Evolutionary conservation across 257 asterid genomes (phyloP).

Genomic region (Salvia rosmarinus): DNA sequence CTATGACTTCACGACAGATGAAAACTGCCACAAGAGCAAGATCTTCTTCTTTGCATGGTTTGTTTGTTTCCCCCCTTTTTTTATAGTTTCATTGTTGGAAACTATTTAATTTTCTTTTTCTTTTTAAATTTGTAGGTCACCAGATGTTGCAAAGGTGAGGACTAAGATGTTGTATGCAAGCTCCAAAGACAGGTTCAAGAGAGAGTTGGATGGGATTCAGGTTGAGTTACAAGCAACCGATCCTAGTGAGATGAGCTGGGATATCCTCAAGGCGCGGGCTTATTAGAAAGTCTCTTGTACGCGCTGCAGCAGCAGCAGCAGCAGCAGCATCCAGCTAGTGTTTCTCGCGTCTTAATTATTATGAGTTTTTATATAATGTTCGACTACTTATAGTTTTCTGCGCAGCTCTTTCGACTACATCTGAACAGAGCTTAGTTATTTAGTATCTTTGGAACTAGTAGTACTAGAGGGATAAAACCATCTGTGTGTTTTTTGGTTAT

Average conservation of each 20-base stretch:
- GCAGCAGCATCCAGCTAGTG: neutral
- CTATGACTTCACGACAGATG: conserved; percentile 68
- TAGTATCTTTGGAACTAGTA: conserved; percentile 17
- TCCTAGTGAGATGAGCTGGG: conserved; percentile 84
- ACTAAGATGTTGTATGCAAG: conserved; percentile 80
- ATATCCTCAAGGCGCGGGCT: conserved; percentile 59
- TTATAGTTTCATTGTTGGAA: too few relatives aligned
- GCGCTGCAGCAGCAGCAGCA: neutral
- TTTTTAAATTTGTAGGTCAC: conserved; percentile 49
- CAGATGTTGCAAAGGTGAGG: conserved; percentile 63
- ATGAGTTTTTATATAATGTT: neutral
- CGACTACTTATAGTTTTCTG: conserved; percentile 4
- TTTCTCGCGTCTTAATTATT: neutral
- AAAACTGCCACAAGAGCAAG: conserved; percentile 74
- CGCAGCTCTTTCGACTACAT: conserved; percentile 16
- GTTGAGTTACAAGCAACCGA: conserved; percentile 79
- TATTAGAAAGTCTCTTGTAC: conserved; percentile 25
- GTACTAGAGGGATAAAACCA: conserved; percentile 23
- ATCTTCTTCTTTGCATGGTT: conserved; percentile 68
- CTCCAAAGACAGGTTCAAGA: conserved; percentile 69
- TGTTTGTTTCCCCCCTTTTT: neutral
- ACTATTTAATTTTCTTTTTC: too few relatives aligned
- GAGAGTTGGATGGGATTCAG: conserved; percentile 72
- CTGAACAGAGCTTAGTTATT: conserved; percentile 22
- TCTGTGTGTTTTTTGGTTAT: neutral